Conservation (phyloP, 2,329 filamentous ascomycete genomes). For the Diplodia seriata region DNA sequence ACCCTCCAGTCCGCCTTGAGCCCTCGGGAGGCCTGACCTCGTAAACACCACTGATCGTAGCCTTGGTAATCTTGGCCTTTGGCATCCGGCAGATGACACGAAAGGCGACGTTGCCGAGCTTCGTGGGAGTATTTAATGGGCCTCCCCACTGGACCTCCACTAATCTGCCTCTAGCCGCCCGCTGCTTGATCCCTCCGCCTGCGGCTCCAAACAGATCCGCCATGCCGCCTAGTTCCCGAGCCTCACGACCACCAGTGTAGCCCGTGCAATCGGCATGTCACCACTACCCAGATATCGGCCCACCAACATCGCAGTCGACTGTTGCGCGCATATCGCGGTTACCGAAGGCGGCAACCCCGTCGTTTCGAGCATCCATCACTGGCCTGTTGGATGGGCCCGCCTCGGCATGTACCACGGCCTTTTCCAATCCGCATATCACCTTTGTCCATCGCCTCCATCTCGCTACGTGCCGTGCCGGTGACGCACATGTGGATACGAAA, state of each 20-base stretch:
- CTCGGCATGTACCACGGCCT: neutral
- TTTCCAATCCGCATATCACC: neutral
- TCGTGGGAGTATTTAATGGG: slow-evolving; percentile 9
- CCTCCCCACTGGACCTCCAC: slow-evolving; percentile 20
- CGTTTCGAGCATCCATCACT: neutral
- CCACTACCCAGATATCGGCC: neutral
- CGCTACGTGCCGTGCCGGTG: slow-evolving; percentile 3
- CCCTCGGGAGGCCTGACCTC: neutral
- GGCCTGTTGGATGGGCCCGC: neutral
- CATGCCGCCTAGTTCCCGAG: neutral
- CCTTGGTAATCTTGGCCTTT: slow-evolving; percentile 13
- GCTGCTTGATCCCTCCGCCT: neutral
- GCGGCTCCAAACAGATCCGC: neutral
- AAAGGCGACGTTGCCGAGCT: slow-evolving; percentile 2
- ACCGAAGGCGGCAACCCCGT: neutral
- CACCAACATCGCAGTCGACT: neutral
- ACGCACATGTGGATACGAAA: neutral
- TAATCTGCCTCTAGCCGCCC: slow-evolving; percentile 12
- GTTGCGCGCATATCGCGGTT: neutral
- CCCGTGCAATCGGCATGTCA: neutral
- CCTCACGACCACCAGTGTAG: neutral
- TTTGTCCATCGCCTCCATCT: neutral
- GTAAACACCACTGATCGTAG: neutral
- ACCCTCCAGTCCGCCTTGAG: neutral
- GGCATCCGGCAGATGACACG: neutral